Evolutionary conservation across 371 early-diverging fungal genomes (phyloP), one percentile per base, ranked within the genome.

Genomic region (Mucor piriformis): DNA sequence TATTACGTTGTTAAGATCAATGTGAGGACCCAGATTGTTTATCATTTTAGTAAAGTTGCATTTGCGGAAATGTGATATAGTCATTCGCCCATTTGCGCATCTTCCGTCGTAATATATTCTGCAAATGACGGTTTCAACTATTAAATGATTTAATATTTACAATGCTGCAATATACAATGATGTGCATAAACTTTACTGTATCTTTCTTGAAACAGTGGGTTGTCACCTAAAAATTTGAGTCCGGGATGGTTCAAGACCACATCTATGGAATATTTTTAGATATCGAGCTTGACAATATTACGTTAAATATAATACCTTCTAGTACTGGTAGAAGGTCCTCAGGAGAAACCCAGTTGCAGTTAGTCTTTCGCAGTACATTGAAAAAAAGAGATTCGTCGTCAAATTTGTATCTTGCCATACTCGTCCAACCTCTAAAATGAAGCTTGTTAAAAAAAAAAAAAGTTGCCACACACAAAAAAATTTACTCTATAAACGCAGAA

Each of bases 231-330:
- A 66, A 94, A 95, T 63, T 87, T 88, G n/a, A 95, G 79, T 23
- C 91, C 95, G 16, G 90, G 91, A 67, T 95, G 95, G 63, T 90
- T 83, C 37, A 85, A 75, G 4, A 93, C 79, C 33, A 91, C 73
- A 57, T 89, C 82, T 73, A 13, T 32, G 42, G n/a, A 49, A 24
- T 29, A 29, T 6, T 6, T 6, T 29, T 29, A 29, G 29, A 29
- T 4, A 8, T 29, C 29, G 8, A 29, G 4, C 6, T 29, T 29
- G 29, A 29, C 29, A 29, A 29, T n/a, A 23, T 15, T 24, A 25
- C n/a, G 6, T 48, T n/a, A 16, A 7, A 29, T 13, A 6, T 49
- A 29, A 12, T 53, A 66, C 66, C 82, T 69, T 86, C 81, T 35
- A 84, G 55, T 6, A 83, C 70, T 3, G 74, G 63, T 2, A 81